Conservation (phyloP, 441 rosid species). For the Kokia cookei region DNA sequence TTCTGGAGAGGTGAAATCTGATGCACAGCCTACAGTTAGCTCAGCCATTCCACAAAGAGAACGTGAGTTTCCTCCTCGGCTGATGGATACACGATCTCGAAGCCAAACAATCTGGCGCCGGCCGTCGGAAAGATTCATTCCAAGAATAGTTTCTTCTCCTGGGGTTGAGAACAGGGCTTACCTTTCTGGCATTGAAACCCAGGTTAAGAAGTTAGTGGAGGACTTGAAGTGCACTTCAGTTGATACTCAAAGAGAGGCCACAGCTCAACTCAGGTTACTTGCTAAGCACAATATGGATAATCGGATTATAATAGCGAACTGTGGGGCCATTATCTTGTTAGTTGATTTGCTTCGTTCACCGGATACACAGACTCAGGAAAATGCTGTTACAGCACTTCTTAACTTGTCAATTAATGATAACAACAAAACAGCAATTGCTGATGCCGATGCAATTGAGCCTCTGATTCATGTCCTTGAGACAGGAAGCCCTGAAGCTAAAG, state of each 20-base stretch:
- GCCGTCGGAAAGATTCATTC: conserved; percentile 45
- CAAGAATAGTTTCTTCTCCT: conserved; percentile 61
- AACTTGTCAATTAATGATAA: conserved; percentile 79
- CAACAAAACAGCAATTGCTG: conserved; percentile 67
- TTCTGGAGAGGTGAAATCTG: conserved; percentile 68
- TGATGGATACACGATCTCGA: conserved; percentile 49
- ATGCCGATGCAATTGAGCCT: conserved; percentile 69
- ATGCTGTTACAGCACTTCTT: conserved; percentile 87
- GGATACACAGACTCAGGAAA: conserved; percentile 55
- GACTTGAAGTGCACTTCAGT: conserved; percentile 52
- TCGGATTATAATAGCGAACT: conserved; percentile 70
- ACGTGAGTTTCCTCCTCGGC: conserved; percentile 45
- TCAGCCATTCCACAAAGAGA: conserved; percentile 42
- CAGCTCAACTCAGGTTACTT: conserved; percentile 50
- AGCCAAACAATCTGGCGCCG: conserved; percentile 66
- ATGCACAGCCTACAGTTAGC: conserved; percentile 32
- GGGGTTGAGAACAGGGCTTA: conserved; percentile 60
- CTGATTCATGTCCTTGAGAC: conserved; percentile 71
- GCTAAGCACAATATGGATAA: conserved; percentile 79
- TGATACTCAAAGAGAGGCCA: conserved; percentile 59
- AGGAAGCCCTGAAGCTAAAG: conserved; percentile 79
- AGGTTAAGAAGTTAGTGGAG: conserved; percentile 60
- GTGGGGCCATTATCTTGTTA: conserved; percentile 54
- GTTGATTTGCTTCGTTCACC: conserved; percentile 53
- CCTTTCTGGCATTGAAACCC: conserved; percentile 62